These are phyloP conservation scores for Botrytis sinoallii DNA, from an alignment of 2,329 filamentous ascomycete species.

Conservation along the genomic window DNA sequence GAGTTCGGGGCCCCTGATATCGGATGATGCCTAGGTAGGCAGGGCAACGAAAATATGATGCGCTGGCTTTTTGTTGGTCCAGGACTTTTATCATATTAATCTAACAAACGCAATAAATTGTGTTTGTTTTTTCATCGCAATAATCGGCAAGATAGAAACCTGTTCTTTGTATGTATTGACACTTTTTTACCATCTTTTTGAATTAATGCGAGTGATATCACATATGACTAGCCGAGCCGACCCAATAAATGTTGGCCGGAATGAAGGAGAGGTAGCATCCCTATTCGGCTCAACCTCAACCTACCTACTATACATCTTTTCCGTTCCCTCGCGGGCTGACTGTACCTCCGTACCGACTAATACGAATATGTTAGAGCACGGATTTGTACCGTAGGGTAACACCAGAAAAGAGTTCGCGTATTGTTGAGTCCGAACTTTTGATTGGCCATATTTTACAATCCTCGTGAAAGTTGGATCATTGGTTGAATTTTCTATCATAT, in stretches of 20 bases:
- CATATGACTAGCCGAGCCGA: background rate
- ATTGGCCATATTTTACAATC: background rate
- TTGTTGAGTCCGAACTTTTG: background rate
- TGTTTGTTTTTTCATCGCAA: background rate
- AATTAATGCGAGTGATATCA: background rate
- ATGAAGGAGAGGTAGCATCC: background rate
- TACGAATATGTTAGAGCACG: background rate
- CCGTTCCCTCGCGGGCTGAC: background rate
- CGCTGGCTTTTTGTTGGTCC: background rate
- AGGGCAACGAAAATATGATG: background rate
- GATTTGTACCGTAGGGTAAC: background rate
- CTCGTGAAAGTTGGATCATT: background rate
- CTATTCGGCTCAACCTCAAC: background rate
- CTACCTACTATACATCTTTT: background rate
- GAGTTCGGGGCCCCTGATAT: background rate
- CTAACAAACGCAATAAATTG: background rate
- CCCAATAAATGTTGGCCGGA: background rate
- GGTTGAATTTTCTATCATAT: background rate
- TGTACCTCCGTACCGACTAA: background rate
- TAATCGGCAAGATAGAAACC: background rate
- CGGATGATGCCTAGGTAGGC: background rate
- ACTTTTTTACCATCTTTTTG: background rate
- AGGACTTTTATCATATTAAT: background rate
- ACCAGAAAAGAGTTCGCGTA: background rate
- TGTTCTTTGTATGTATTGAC: background rate